These are phyloP conservation scores for Sinapis alba DNA, from an alignment of 441 rosid species.

Conservation along the genomic window DNA sequence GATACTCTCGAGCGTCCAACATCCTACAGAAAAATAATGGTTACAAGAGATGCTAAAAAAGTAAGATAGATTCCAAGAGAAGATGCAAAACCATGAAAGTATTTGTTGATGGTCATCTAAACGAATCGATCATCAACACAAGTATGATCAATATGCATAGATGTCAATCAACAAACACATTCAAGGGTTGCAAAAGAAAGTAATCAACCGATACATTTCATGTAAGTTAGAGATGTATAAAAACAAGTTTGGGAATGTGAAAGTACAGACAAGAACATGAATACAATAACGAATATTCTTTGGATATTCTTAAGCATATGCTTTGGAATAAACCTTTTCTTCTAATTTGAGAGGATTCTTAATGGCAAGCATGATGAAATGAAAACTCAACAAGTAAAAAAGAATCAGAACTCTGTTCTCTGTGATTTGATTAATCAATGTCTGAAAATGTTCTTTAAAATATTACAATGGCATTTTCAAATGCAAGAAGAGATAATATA, in stretches of 20 bases:
- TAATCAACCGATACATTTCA: background rate
- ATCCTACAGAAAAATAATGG: background rate
- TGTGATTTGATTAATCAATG: slow-evolving; percentile 6
- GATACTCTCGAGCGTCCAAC: slow-evolving; percentile 6
- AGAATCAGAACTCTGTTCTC: slow-evolving; percentile 7
- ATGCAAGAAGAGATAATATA: slow-evolving; percentile 4
- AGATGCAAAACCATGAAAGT: slow-evolving; percentile 36
- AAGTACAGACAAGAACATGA: slow-evolving; percentile 33
- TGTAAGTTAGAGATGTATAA: slow-evolving; percentile 28
- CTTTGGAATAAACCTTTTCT: slow-evolving; percentile 40
- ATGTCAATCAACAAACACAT: slow-evolving; percentile 42
- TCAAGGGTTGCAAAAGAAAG: slow-evolving; percentile 34
- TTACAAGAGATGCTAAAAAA: slow-evolving; percentile 1
- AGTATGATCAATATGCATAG: slow-evolving; percentile 31
- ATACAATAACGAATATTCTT: slow-evolving; percentile 33
- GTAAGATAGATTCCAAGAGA: background rate
- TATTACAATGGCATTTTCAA: slow-evolving; percentile 6
- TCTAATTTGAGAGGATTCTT: slow-evolving; percentile 1
- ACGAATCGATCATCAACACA: slow-evolving; percentile 14
- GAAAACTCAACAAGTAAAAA: background rate
- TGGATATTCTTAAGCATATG: slow-evolving; percentile 38
- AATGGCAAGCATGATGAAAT: slow-evolving; percentile 33
- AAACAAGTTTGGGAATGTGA: slow-evolving; percentile 18
- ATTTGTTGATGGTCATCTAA: slow-evolving; percentile 47
- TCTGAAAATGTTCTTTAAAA: slow-evolving; percentile 11